A percentile compares a stretch with the other conserved stretches of the same genome.
Conservation (phyloP, 2,329 filamentous ascomycete species). For the Sclerotiophoma versabilis region DNA sequence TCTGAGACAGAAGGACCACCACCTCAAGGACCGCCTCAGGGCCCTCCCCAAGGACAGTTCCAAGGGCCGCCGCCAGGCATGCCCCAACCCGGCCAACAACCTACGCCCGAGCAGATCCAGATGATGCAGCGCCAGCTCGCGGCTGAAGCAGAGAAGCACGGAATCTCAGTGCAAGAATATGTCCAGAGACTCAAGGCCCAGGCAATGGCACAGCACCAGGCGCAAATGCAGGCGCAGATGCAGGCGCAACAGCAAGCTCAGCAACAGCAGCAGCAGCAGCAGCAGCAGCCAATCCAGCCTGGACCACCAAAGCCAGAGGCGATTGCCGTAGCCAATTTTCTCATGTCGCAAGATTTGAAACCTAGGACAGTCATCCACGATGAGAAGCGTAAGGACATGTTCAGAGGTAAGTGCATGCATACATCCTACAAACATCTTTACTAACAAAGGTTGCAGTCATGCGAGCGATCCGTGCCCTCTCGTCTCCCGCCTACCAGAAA, state of each 20-base stretch:
- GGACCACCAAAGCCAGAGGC: constrained; percentile 89
- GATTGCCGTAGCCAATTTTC: constrained; percentile 86
- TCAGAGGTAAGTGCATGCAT: constrained; percentile 70
- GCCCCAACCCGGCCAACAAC: constrained; percentile 58
- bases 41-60: constrained; percentile 23
- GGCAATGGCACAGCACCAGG: constrained; percentile 64
- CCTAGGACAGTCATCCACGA: constrained; percentile 89
- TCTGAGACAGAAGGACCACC: constrained; percentile 31
- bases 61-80: constrained; percentile 27
- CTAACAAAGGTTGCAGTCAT: constrained; percentile 69
- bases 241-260: constrained; percentile 44
- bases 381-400: constrained; percentile 98
- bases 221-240: constrained; percentile 39
- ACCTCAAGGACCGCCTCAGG: constrained; percentile 27
- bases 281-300: constrained; percentile 68
- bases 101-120: constrained; percentile 83
- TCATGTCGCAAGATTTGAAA: constrained; percentile 86
- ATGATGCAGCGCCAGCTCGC: constrained; percentile 84
- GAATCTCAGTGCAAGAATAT: constrained; percentile 86
- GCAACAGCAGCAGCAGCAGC: constrained; percentile 50
- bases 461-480: constrained; percentile 87
- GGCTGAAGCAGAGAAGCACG: constrained; percentile 81
- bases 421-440: neutral
- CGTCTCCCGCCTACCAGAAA: constrained; percentile 90
- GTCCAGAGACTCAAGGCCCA: constrained; percentile 64